These are phyloP conservation scores for Meyerozyma athensensis DNA, from an alignment of 1,139 yeast species.

Conservation along the genomic window DNA sequence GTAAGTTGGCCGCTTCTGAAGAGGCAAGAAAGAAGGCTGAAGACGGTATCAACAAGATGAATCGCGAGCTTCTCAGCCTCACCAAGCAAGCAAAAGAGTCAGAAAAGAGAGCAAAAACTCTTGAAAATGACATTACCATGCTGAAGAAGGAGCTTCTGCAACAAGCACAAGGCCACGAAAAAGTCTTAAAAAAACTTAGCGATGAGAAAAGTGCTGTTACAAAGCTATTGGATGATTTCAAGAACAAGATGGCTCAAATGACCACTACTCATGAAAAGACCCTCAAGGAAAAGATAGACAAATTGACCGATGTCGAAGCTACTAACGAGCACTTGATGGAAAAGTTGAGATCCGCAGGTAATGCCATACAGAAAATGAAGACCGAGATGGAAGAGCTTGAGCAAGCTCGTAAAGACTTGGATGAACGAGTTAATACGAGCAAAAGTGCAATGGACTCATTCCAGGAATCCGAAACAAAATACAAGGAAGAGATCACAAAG, in stretches of 20 bases:
- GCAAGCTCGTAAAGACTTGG: slow-evolving; percentile 4
- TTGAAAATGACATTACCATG: slow-evolving; percentile 35
- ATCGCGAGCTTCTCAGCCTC: slow-evolving; percentile 68
- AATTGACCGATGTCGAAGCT: slow-evolving; percentile 28
- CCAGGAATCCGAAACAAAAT: background rate
- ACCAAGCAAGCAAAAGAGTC: slow-evolving; percentile 54
- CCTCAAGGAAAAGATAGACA: slow-evolving; percentile 19
- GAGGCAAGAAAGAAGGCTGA: slow-evolving; percentile 66
- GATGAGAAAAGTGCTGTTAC: slow-evolving; percentile 12
- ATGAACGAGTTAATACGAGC: slow-evolving; percentile 10
- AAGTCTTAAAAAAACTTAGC: slow-evolving; percentile 16
- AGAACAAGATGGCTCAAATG: slow-evolving; percentile 11
- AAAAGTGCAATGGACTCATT: slow-evolving; percentile 10
- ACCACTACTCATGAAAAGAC: slow-evolving; percentile 12
- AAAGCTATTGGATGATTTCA: slow-evolving; percentile 9
- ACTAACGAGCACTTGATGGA: slow-evolving; percentile 36
- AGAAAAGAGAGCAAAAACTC: slow-evolving; percentile 38
- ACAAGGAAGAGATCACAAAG: slow-evolving; percentile 8
- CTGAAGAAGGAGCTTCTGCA: slow-evolving; percentile 3
- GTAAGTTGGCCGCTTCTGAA: slow-evolving; percentile 26
- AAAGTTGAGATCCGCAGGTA: slow-evolving; percentile 44
- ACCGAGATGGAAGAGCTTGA: background rate
- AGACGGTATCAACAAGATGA: slow-evolving; percentile 87
- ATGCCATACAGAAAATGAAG: slow-evolving; percentile 38
- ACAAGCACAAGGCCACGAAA: slow-evolving; percentile 17